phyloP scores from a whole-genome alignment of 2,329 filamentous ascomycete species.

The Periconia sp. region DNA sequence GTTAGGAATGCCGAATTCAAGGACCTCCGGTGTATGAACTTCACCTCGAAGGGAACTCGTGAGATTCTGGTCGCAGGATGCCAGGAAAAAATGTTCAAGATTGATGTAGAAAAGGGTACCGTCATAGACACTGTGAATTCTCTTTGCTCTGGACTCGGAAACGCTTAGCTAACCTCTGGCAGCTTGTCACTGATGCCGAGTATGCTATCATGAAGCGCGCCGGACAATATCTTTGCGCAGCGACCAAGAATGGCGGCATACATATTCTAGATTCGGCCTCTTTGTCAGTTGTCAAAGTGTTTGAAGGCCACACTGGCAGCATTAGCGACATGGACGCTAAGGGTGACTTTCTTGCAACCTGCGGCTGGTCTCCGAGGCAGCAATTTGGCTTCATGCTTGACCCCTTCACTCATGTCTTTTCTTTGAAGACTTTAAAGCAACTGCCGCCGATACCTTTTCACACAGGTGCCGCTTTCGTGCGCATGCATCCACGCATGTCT shows the following conservation, averaged over 20 bases:
- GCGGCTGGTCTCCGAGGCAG: constrained; percentile 87
- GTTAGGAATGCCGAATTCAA: constrained; percentile 75
- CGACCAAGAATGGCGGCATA: constrained; percentile 80
- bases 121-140: constrained; percentile 48
- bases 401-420: constrained; percentile 92
- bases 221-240: constrained; percentile 86
- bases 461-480: constrained; percentile 88
- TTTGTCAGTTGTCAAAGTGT: constrained; percentile 80
- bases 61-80: constrained; percentile 88
- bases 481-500: constrained; percentile 94
- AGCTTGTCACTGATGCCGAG: constrained; percentile 74
- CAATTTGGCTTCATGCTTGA: constrained; percentile 83
- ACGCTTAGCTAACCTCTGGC: constrained; percentile 38
- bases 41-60: constrained; percentile 81
- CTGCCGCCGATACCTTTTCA: constrained; percentile 92
- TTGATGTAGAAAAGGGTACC: constrained; percentile 65
- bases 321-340: constrained; percentile 98
- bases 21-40: constrained; percentile 93
- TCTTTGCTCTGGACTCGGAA: neutral
- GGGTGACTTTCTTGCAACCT: constrained; percentile 93
- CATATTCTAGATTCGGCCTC: constrained; percentile 83
- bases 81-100: constrained; percentile 83
- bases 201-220: constrained; percentile 93
- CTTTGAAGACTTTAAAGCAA: constrained; percentile 86
- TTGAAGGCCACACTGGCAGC: constrained; percentile 86